Evolutionary conservation across 345 rosid species (phyloP).

Genomic region (Eucalyptus regnans): DNA sequence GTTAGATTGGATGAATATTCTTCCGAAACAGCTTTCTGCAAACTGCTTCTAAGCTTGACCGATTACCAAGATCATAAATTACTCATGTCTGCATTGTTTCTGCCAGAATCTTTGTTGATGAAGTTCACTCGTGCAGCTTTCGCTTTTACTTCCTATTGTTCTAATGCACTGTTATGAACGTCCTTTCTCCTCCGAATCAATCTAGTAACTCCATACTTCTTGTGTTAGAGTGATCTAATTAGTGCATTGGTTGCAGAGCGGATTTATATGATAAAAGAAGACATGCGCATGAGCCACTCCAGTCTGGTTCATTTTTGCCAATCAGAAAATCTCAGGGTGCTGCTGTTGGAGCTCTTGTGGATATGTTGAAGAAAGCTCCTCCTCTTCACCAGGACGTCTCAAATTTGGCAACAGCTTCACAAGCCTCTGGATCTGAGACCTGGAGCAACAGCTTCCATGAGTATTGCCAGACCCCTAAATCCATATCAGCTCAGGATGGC

Average conservation of each 20-base stretch:
- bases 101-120: neutral
- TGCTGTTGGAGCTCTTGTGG: conserved; percentile 80
- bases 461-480: conserved; percentile 1
- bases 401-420: conserved; percentile 11
- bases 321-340: conserved; percentile 67
- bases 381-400: conserved; percentile 60
- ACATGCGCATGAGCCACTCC: conserved; percentile 22
- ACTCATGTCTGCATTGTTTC: neutral
- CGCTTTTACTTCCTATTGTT: neutral
- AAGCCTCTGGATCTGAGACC: conserved; percentile 13
- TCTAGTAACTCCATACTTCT: neutral
- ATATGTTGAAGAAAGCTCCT: conserved; percentile 77
- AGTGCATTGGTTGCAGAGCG: conserved; percentile 14
- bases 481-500: conserved; percentile 6
- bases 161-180: neutral
- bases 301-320: conserved; percentile 34
- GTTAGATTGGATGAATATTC: neutral
- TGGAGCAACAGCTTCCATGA: conserved; percentile 12
- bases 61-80: neutral
- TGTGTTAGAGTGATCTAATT: neutral
- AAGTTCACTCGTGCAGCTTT: neutral
- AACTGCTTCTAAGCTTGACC: neutral
- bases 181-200: neutral
- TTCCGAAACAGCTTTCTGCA: neutral
- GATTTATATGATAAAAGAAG: conserved; percentile 51